Evolutionary conservation across 345 rosid species (phyloP).

Genomic region (Pistacia integerrima): DNA sequence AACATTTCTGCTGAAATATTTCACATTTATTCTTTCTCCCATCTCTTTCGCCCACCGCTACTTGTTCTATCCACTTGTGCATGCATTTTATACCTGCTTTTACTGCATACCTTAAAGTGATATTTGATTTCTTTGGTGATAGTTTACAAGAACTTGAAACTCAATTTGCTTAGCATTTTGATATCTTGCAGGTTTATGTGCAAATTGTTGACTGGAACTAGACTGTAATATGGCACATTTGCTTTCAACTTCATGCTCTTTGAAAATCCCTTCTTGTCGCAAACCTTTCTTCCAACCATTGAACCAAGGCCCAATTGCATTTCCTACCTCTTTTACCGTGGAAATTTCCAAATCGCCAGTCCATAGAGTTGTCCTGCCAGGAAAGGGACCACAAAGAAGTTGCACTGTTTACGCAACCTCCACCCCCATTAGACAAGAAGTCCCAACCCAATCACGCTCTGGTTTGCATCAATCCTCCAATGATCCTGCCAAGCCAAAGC

Average conservation of each 20-base stretch:
- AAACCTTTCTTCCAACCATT: constrained; percentile 34
- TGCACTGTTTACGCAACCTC: constrained; percentile 48
- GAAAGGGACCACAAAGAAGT: constrained; percentile 30
- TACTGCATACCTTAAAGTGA: not conserved
- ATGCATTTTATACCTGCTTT: not conserved
- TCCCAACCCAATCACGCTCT: constrained; percentile 50
- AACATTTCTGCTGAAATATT: not conserved
- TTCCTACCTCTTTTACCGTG: constrained; percentile 33
- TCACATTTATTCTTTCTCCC: not conserved
- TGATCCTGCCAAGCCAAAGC: constrained; percentile 51
- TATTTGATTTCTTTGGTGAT: not conserved
- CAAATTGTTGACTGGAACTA: constrained; percentile 23
- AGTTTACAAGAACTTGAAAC: not conserved
- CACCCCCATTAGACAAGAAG: constrained; percentile 46
- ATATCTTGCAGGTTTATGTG: constrained; percentile 48
- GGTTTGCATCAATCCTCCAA: constrained; percentile 31
- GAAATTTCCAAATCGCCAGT: constrained; percentile 38
- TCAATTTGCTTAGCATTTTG: not conserved
- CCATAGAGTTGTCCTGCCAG: constrained; percentile 38
- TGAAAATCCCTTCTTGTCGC: constrained; percentile 42
- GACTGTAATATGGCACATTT: constrained; percentile 58
- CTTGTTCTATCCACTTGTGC: not conserved
- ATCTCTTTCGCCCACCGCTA: too few relatives aligned
- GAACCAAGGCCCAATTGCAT: constrained; percentile 22
- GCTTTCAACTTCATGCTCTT: constrained; percentile 61